phyloP scores from a whole-genome alignment of 2,329 filamentous ascomycete species.

The Aspergillus tubingensis region DNA sequence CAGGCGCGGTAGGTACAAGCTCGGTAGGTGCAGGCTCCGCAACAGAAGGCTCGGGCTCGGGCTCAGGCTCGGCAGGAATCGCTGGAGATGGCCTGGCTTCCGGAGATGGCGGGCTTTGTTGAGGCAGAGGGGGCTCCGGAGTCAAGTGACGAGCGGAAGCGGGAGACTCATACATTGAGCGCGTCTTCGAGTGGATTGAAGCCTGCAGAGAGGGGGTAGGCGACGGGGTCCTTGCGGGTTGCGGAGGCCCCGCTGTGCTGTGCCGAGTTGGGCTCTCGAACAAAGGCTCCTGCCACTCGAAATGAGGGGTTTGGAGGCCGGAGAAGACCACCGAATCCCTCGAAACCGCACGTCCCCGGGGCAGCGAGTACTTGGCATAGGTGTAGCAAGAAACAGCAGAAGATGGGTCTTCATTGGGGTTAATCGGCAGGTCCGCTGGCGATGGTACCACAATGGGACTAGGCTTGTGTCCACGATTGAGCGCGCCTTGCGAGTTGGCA shows the following conservation, averaged over 20 bases:
- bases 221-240: constrained; percentile 34
- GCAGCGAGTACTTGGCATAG: constrained; percentile 81
- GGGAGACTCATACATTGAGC: constrained; percentile 31
- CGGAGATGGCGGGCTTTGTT: constrained; percentile 5
- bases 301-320: constrained; percentile 58
- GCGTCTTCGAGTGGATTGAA: constrained; percentile 29
- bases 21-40: constrained; percentile 12
- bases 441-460: constrained; percentile 37
- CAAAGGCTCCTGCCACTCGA: constrained; percentile 64
- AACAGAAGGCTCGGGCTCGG: not conserved
- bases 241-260: constrained; percentile 25
- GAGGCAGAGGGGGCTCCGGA: constrained; percentile 11
- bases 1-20: constrained; percentile 9
- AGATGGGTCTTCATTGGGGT: constrained; percentile 32
- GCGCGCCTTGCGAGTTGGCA: constrained; percentile 20
- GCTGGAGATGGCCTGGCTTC: not conserved
- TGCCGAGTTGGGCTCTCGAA: constrained; percentile 44
- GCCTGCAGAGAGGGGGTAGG: constrained; percentile 27
- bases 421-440: constrained; percentile 22
- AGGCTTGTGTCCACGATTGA: constrained; percentile 32
- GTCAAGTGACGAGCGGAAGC: constrained; percentile 21
- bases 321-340: constrained; percentile 64
- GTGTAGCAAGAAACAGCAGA: constrained; percentile 72
- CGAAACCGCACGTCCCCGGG: constrained; percentile 77
- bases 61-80: not conserved